Base-by-base conservation (phyloP, 306 rosid genomes). In the Chamaecrista fasciculata region DNA sequence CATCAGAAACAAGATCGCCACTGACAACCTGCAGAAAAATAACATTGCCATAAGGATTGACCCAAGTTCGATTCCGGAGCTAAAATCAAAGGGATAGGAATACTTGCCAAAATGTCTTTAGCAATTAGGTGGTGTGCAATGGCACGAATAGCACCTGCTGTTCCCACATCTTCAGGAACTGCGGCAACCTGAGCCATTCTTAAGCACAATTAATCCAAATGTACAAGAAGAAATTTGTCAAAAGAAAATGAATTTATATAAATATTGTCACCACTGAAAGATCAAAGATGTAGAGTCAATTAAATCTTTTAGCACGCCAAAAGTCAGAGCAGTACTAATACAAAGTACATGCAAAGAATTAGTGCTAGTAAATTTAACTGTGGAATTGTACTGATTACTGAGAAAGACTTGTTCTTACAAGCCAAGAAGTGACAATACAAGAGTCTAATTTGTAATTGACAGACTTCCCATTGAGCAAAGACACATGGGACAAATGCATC, bases 1-100 rank as follows among this genome's bases (percentile, higher is more conserved):
- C 96, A 81, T 95, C 95, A 62, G 96, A 88, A 71, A 95, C 92
- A 84, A 95, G 89, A 86, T 95, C 99, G 29, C 99, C 99, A 72
- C 92, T 91, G 62, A 95, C 88, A 81, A 91, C 92, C 99, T 95
- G 95, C 85, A 82, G 67, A 79, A 79, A 56, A 46, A 66, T 18
- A 77, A 64, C 66, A 18, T 26, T 34, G 48, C 75, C 77, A 76
- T 78, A 57, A 51, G 50, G 34, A 62, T 75, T 44, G 46, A 43
- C 62, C 42, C 44, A 15, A 48, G 50, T 29, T 11, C 62, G 33
- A 80, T 23, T 66, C 33, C 61, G 70, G 34, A 64, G 34, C 34
- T 6, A 20, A n/a, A 6, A 63, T 37, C 58, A 40, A 23, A 31
- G 34, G 20, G 29, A 71, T 33, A 64, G 57, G 50, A 69, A 37